Evolutionary conservation across 2,329 filamentous ascomycete genomes (phyloP), one percentile per base, ranked within the genome.

Genomic region (Neoascochyta sp.): DNA sequence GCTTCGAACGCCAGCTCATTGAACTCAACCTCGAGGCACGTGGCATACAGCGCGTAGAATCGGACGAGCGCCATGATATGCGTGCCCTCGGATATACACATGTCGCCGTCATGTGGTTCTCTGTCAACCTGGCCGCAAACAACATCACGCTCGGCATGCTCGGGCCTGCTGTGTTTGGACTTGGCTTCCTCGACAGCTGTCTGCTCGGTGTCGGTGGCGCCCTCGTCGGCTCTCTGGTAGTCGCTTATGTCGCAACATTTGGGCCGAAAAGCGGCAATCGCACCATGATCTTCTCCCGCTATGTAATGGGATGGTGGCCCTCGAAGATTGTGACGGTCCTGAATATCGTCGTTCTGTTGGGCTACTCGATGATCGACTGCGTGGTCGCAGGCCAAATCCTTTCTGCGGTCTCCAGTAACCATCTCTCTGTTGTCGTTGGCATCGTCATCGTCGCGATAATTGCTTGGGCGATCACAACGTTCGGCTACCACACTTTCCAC

Each of bases 361-460:
- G 78, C 7, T 82, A 81, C 44, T 66, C 69, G 11, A 63, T 82
- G 52, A 76, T 84, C 36, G 75, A 80, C 53, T 77, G 73, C 18
- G 78, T 84, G 5, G 69, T 85, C 10, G 76, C 76, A 2, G 81
- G 81, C 0, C 80, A 84, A 50, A 82, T 83, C 15, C 63, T 86
- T 2, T 80, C 76, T 4, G 80, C 80, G 2, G 76, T 85, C 4
- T 78, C 75, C 9, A 59, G 66, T 1, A 69, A 72, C n/a, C 70
- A 64, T 38, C 69, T 83, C 60, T 76, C 75, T 2, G 71, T 83
- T 12, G 71, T 76, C 18, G 80, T 83, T 1, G 80, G 81, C 45
- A 83, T 85, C 41, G 67, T 84, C 22, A 74, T 83, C 24, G 73
- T 78, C 9, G 75, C 76, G 1, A 45, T 81, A 14, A 73, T 83